Conservation (phyloP, 495 filamentous ascomycete species). For the Xylaria intraflava region DNA sequence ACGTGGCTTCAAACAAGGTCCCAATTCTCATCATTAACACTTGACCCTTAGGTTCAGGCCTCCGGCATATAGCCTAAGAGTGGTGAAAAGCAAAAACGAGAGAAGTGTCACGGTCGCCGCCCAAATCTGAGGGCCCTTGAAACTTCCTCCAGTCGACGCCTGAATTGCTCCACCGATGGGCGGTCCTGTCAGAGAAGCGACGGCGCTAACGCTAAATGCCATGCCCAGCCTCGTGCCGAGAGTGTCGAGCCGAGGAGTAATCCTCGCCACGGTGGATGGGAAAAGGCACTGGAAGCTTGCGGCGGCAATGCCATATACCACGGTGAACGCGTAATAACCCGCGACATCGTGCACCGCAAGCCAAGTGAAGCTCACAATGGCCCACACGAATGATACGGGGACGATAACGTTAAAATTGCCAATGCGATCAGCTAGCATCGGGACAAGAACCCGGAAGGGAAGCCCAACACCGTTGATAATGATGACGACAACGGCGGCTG, state of each 20-base stretch:
- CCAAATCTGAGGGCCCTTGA: slow-evolving; percentile 54
- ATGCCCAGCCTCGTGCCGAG: slow-evolving; percentile 62
- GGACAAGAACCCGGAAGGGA: slow-evolving; percentile 54
- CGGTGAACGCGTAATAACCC: slow-evolving; percentile 51
- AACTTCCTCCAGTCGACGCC: slow-evolving; percentile 39
- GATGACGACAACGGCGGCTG: slow-evolving; percentile 55
- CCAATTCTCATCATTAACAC: slow-evolving; percentile 21
- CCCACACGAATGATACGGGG: slow-evolving; percentile 45
- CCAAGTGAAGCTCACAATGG: slow-evolving; percentile 56
- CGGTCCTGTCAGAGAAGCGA: slow-evolving; percentile 60
- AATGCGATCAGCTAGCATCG: slow-evolving; percentile 53
- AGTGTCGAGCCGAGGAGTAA: slow-evolving; percentile 57
- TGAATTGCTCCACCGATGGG: slow-evolving; percentile 60
- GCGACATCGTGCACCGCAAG: slow-evolving; percentile 41
- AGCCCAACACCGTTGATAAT: slow-evolving; percentile 63
- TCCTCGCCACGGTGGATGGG: slow-evolving; percentile 50
- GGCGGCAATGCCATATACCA: slow-evolving; percentile 54
- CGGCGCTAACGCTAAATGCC: slow-evolving; percentile 56
- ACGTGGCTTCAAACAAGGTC: background rate
- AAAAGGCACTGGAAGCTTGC: slow-evolving; percentile 61
- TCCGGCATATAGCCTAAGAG: slow-evolving; percentile 34
- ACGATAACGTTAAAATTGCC: slow-evolving; percentile 60
- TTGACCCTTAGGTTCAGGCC: slow-evolving; percentile 23
- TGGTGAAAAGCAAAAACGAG: slow-evolving; percentile 38
- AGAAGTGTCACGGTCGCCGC: slow-evolving; percentile 38